Percentiles rank a stretch among this genome's conserved stretches.
Conservation (phyloP, 352 stramenopile genomes). For the Hyaloperonospora brassicae region DNA sequence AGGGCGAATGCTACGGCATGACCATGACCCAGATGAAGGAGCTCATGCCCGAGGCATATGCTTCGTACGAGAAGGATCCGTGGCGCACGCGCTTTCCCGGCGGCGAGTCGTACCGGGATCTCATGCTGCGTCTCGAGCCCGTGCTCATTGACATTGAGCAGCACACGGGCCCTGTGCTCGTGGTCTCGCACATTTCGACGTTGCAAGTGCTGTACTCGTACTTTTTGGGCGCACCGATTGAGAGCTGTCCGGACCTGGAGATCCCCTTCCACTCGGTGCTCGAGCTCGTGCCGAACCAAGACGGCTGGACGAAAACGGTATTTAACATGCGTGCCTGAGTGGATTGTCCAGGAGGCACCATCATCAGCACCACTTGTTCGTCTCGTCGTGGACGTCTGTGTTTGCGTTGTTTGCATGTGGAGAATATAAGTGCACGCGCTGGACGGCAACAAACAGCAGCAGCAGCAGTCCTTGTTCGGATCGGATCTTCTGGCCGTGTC, state of each 20-base stretch:
- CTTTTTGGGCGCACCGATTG: conserved; percentile 73
- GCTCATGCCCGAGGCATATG: conserved; percentile 52
- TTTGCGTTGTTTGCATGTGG: no score
- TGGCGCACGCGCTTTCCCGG: conserved; percentile 81
- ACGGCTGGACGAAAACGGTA: conserved; percentile 79
- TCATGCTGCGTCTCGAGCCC: conserved; percentile 88
- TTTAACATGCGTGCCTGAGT: conserved; percentile 62
- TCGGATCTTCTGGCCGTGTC: no score
- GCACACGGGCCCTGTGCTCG: conserved; percentile 72
- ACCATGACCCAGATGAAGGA: conserved; percentile 81
- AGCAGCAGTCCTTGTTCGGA: no score
- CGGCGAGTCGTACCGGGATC: conserved; percentile 90
- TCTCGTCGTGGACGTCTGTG: no score
- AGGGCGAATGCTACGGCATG: conserved; percentile 80
- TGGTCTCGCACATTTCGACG: conserved; percentile 83
- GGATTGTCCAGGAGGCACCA: neutral
- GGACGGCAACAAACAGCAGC: no score
- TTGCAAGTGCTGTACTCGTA: conserved; percentile 85
- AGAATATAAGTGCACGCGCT: no score
- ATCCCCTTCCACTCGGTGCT: conserved; percentile 83
- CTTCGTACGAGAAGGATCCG: conserved; percentile 58
- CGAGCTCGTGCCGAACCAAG: conserved; percentile 70
- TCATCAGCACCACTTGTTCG: no score
- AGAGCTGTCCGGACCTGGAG: conserved; percentile 66
- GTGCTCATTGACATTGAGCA: conserved; percentile 91